These are phyloP conservation scores for Neurospora intermedia DNA, from an alignment of 495 filamentous ascomycete genomes.

Conservation along the genomic window DNA sequence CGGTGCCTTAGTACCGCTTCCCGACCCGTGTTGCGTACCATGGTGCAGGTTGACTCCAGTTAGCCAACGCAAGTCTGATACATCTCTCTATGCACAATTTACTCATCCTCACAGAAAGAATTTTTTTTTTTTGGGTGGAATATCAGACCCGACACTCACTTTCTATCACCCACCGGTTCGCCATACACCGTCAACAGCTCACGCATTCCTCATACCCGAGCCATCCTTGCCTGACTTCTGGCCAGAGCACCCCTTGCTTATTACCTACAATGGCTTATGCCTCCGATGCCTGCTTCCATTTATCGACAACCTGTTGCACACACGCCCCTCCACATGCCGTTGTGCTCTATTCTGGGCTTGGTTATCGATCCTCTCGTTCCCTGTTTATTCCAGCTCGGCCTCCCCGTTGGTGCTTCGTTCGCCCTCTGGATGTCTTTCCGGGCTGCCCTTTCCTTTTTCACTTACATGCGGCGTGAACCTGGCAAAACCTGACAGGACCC, in stretches of 20 bases:
- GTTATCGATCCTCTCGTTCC: constrained; percentile 23
- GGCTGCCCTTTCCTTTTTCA: constrained; percentile 13
- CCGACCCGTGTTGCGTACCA: neutral
- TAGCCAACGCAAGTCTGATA: neutral
- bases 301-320: constrained; percentile 9
- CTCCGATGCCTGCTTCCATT: constrained; percentile 11
- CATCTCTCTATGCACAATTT: neutral
- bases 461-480: constrained; percentile 14
- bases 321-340: constrained; percentile 16
- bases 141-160: neutral
- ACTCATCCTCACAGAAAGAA: neutral
- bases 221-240: constrained; percentile 13
- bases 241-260: constrained; percentile 8
- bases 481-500: constrained; percentile 9
- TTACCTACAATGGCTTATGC: constrained; percentile 9
- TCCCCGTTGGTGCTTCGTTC: constrained; percentile 9
- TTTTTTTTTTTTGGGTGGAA: neutral
- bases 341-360: constrained; percentile 4
- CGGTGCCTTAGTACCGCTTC: neutral
- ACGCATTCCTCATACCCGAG: constrained; percentile 16
- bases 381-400: constrained; percentile 5
- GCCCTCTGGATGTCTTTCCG: constrained; percentile 11
- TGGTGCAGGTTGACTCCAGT: neutral
- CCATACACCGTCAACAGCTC: constrained; percentile 13
- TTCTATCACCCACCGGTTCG: constrained; percentile 12